These are phyloP conservation scores for Trichoderma koningii DNA, from an alignment of 2,329 filamentous ascomycete species.

Conservation along the genomic window DNA sequence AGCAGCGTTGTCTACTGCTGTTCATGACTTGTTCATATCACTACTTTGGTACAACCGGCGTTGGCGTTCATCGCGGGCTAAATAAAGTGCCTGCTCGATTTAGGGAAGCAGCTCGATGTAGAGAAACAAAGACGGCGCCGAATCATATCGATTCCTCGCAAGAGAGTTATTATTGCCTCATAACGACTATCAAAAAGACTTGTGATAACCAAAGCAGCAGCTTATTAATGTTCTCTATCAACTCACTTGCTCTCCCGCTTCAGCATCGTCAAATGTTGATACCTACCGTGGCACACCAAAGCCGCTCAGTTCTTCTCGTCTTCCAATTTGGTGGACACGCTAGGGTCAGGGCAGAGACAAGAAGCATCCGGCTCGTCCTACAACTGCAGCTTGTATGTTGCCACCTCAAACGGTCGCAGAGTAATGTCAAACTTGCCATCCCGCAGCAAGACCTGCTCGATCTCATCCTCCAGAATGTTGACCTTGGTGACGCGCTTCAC, in stretches of 20 bases:
- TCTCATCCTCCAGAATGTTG: constrained; percentile 86
- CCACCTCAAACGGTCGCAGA: constrained; percentile 81
- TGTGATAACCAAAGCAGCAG: neutral
- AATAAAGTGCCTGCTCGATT: neutral
- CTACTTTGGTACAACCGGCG: neutral
- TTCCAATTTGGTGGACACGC: constrained; percentile 29
- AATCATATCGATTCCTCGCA: neutral
- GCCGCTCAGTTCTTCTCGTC: neutral
- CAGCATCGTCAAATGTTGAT: neutral
- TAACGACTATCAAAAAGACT: neutral
- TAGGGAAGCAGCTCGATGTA: neutral
- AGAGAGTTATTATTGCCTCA: constrained; percentile 1
- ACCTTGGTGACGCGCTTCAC: constrained; percentile 79
- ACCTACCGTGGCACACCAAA: neutral
- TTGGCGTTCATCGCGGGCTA: constrained; percentile 17
- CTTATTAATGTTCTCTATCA: neutral
- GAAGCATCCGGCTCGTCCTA: constrained; percentile 37
- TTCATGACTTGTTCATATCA: constrained; percentile 10
- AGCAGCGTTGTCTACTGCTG: neutral
- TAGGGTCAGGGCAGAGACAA: constrained; percentile 33
- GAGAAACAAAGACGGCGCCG: neutral
- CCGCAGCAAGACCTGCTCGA: constrained; percentile 61
- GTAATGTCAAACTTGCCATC: constrained; percentile 60
- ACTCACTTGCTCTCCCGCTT: neutral
- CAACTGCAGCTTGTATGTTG: constrained; percentile 68